Percentiles rank a stretch among this genome's conserved stretches.
phyloP scores from a whole-genome alignment of 1,139 yeast species.

The Diutina ranongensis region DNA sequence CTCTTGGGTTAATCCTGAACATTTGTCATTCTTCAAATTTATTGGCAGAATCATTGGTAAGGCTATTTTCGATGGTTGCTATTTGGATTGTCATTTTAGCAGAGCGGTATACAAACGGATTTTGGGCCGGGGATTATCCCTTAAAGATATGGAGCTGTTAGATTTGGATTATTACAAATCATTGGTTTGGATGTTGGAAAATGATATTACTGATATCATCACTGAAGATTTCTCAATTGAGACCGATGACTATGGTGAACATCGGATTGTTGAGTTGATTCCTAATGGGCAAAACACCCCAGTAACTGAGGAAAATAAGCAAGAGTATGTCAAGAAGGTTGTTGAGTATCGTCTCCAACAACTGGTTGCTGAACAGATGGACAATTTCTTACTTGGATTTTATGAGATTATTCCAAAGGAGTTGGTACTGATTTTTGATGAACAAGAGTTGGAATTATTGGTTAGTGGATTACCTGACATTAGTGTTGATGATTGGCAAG shows the following conservation, averaged over 20 bases:
- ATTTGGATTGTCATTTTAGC: conserved; percentile 89
- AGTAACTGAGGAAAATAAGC: conserved; percentile 86
- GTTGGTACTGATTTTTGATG: conserved; percentile 79
- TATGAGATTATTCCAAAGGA: conserved; percentile 89
- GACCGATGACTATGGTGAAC: conserved; percentile 90
- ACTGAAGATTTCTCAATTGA: conserved; percentile 95
- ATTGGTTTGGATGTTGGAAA: conserved; percentile 90
- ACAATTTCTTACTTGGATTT: conserved; percentile 76
- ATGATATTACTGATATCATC: conserved; percentile 90
- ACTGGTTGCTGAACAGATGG: conserved; percentile 82
- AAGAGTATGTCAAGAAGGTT: conserved; percentile 74
- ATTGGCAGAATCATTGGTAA: conserved; percentile 92
- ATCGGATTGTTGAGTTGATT: conserved; percentile 63
- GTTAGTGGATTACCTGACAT: conserved; percentile 95
- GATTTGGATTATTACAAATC: conserved; percentile 92
- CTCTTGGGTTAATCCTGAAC: conserved; percentile 89
- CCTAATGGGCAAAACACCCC: conserved; percentile 76
- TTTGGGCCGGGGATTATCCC: conserved; percentile 67
- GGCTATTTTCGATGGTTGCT: conserved; percentile 81
- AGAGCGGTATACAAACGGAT: conserved; percentile 89
- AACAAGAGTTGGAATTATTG: conserved; percentile 85
- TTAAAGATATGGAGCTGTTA: conserved; percentile 90
- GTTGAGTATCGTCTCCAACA: conserved; percentile 80
- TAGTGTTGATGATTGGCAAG: conserved; percentile 92
- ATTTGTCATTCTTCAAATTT: conserved; percentile 83